Evolutionary conservation across 805 yeast genomes (phyloP), one percentile per base, ranked within the genome.

Genomic region (Saturnispora ahearnii): DNA sequence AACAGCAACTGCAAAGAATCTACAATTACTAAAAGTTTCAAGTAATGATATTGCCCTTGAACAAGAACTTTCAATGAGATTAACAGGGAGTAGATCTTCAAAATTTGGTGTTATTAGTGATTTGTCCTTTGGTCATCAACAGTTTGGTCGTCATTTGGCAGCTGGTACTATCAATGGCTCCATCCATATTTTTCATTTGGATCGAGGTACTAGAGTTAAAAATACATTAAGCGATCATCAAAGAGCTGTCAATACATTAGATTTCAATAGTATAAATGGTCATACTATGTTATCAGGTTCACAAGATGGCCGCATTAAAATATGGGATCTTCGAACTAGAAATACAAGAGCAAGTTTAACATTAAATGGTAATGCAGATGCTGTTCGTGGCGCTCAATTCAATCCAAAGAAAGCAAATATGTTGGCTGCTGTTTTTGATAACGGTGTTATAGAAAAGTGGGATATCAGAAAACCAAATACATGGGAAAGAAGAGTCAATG

Each of bases 371-470:
- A 81, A 81, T 44, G 78, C 87, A 1, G 97, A 88, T 60, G 84
- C 95, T 1, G 76, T 79, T 8, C 61, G 84, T 33, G 68, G 76
- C 36, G 77, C 78, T 53, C 78, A 76, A 68, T 67, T 74, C 63
- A 71, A 78, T 51, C 74, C 76, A 7, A 77, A 74, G 56, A 73
- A 78, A 28, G 66, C 76, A 4, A 71, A 76, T 53, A 73, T 76
- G 38, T 72, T 91, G 46, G 84, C 89, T 2, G 81, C 90, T 1
- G 88, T 87, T 7, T 91, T 86, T 64, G 98, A 93, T 63, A 79
- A 87, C 2, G 99, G 99, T 13, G 78, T 86, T 3, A 73, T 91
- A n/a, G 80, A 85, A 57, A 80, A 84, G 56, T 90, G 87, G 80
- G 99, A 93, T 66, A 59, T 87, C n/a, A 73, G 98, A 50, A 75